A percentile compares a stretch with the other conserved stretches of the same genome.
Evolutionary conservation across 2,329 filamentous ascomycete genomes (phyloP).

Genomic region (Paraconiothyrium sp.): DNA sequence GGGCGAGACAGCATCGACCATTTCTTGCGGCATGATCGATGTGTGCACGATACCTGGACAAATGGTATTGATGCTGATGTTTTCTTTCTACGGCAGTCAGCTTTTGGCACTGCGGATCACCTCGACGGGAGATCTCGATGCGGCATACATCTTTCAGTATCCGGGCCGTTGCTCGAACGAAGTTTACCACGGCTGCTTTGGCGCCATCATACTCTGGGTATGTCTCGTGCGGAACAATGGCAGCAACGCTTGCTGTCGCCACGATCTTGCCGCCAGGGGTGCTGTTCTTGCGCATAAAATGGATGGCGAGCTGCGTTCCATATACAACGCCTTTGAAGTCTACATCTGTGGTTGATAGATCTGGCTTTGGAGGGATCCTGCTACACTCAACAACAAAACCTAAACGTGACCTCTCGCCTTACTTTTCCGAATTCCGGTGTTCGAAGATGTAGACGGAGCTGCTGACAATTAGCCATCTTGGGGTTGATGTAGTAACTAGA

Average conservation of each 20-base stretch:
- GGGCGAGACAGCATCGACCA: conserved; percentile 39
- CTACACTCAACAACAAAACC: conserved; percentile 8
- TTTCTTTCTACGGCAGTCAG: conserved; percentile 52
- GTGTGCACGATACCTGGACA: conserved; percentile 61
- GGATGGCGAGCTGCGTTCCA: conserved; percentile 60
- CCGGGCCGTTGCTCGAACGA: conserved; percentile 32
- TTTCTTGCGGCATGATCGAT: conserved; percentile 37
- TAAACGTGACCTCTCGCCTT: neutral
- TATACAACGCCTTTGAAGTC: conserved; percentile 63
- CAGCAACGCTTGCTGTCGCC: conserved; percentile 56
- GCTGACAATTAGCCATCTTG: neutral
- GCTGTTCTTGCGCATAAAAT: conserved; percentile 64
- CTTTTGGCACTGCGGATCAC: too few species aligned
- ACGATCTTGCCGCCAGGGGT: conserved; percentile 57
- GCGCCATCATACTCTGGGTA: conserved; percentile 63
- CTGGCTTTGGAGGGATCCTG: conserved; percentile 56
- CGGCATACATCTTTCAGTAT: conserved; percentile 30
- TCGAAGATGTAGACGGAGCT: conserved; percentile 58
- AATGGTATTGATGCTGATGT: conserved; percentile 61
- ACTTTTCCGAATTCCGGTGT: conserved; percentile 39
- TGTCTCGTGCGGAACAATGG: conserved; percentile 55
- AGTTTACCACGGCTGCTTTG: conserved; percentile 57
- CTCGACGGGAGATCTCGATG: neutral
- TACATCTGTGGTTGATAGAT: conserved; percentile 59
- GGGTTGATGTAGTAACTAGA: neutral